Base-by-base conservation (phyloP, 306 rosid genomes). In the Glycine latifolia region DNA sequence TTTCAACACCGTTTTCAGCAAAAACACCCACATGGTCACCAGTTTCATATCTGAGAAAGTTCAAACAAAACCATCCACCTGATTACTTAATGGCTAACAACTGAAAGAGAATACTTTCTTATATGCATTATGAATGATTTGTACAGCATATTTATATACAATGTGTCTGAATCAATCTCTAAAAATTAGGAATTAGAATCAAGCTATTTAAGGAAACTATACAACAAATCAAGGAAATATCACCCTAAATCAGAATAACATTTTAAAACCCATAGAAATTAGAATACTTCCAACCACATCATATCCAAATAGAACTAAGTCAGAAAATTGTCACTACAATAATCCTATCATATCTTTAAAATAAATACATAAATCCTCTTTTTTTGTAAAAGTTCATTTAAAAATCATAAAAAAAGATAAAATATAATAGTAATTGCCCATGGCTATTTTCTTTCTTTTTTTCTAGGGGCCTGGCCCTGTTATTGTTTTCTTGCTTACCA, bases 11-110 rank as follows among this genome's bases (percentile, higher is more conserved):
- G 14, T 91, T 94, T 61, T 91, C 97, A 58, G 87, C 90, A 83
- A 8, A 92, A 48, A 94, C 94, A 75, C 94, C 93, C 77, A 90
- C 95, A 47, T 91, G 98, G 77, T 94, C 96, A 81, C 98, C 91
- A 53, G 94, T 91, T 85, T 92, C 96, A 79, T 94, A 92, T 69
- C 95, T 94, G 88, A 49, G 54, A 75, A 78, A 75, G 61, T 76
- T 46, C 35, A 81, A 44, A 81, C 37, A 62, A 79, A 69, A 76
- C 58, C 72, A 78, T 33, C 54, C 75, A 67, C 15, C 43, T 35
- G 47, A 66, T 53, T 74, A 68, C 66, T 69, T 67, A 33, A 41
- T 78, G 66, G 53, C 16, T 49, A 41, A 75, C 85, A 77, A 41
- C 33, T 39, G 31, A 15, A 65, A 6, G 4, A 66, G 10, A 65